These are phyloP conservation scores for Tuber melanosporum DNA, from an alignment of 495 filamentous ascomycete species.

Conservation along the genomic window DNA sequence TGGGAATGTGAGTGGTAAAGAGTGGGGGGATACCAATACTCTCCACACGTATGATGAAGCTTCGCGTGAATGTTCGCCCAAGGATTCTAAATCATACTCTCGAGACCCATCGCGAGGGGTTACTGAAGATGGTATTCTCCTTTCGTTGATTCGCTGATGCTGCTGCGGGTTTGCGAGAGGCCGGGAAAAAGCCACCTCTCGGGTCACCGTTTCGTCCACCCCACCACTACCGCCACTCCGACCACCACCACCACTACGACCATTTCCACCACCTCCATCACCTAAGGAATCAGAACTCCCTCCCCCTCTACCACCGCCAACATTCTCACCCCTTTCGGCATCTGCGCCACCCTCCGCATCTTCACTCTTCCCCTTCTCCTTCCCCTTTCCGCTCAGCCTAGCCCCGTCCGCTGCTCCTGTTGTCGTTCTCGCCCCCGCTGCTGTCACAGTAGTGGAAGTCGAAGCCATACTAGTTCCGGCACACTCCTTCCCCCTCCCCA, in stretches of 20 bases:
- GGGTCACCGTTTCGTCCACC: conserved; percentile 20
- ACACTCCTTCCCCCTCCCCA: background rate
- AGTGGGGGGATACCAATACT: conserved; percentile 28
- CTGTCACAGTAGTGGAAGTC: background rate
- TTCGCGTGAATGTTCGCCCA: conserved; percentile 21
- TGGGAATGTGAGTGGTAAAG: conserved; percentile 4
- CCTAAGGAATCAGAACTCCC: background rate
- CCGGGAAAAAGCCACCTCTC: conserved; percentile 26
- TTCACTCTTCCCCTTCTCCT: background rate
- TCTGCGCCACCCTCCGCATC: background rate
- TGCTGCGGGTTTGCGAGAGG: conserved; percentile 16
- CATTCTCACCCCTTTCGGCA: background rate
- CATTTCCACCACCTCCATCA: conserved; percentile 8
- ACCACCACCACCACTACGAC: conserved; percentile 9
- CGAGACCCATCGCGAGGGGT: background rate
- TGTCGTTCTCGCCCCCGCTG: background rate
- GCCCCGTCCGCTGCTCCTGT: background rate
- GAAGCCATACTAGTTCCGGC: background rate
- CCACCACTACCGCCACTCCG: conserved; percentile 16
- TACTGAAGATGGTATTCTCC: background rate
- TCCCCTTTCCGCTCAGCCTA: background rate
- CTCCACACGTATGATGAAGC: conserved; percentile 39
- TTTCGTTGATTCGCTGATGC: conserved; percentile 16
- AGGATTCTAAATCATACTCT: conserved; percentile 4
- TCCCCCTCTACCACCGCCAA: background rate